Evolutionary conservation across 441 rosid genomes (phyloP).

Genomic region (Omphalea diandra): DNA sequence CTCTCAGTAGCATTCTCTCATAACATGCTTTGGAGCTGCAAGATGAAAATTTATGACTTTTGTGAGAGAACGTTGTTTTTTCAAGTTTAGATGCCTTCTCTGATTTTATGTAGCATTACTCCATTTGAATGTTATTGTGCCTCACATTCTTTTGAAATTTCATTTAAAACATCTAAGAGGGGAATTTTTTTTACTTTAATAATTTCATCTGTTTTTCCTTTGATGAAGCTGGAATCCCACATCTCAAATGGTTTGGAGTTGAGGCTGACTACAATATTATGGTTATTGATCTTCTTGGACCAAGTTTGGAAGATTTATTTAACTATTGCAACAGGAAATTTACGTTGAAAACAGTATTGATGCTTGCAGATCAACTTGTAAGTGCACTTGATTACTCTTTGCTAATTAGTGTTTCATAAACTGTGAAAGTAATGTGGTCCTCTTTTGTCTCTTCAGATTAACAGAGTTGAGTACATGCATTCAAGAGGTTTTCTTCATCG

Average conservation of each 20-base stretch:
- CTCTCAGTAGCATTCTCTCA: background rate
- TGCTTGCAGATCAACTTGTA: conserved; percentile 98
- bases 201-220: conserved; percentile 24
- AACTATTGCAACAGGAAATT: conserved; percentile 93
- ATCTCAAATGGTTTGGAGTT: conserved; percentile 96
- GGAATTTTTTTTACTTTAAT: conserved; percentile 4
- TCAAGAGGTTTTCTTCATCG: conserved; percentile 99
- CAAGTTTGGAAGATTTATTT: conserved; percentile 96
- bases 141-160: background rate
- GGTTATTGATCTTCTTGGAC: conserved; percentile 98
- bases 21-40: background rate
- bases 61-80: conserved; percentile 1
- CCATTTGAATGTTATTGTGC: background rate
- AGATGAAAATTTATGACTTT: background rate
- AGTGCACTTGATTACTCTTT: conserved; percentile 26
- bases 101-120: background rate
- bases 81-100: background rate
- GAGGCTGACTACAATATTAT: conserved; percentile 84
- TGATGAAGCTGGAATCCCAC: conserved; percentile 86
- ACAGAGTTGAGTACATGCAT: conserved; percentile 98
- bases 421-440: conserved; percentile 6
- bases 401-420: background rate
- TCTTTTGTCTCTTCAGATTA: conserved; percentile 50
- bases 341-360: conserved; percentile 85
- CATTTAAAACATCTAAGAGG: background rate